Evolutionary conservation across 2,329 filamentous ascomycete genomes (phyloP).

Genomic region (Rutstroemia sp.): DNA sequence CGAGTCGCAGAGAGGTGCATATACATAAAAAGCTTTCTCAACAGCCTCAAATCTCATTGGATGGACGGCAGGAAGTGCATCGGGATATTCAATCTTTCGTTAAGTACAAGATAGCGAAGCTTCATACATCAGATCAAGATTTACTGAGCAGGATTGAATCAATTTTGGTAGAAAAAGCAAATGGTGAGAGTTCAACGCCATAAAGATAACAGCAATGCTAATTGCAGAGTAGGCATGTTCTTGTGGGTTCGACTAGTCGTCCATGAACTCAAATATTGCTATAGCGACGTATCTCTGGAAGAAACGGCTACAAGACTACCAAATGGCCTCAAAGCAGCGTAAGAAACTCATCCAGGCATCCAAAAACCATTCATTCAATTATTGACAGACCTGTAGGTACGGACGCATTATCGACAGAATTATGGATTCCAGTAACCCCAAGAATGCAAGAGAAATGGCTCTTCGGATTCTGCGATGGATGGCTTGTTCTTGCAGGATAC

Average conservation of each 20-base stretch:
- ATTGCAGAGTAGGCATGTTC: constrained; percentile 10
- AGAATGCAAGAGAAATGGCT: no score
- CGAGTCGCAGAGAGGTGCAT: constrained; percentile 10
- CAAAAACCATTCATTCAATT: no score
- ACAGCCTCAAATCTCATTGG: constrained; percentile 6
- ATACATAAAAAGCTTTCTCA: constrained; percentile 7
- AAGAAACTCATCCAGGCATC: not conserved
- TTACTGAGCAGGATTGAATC: constrained; percentile 7
- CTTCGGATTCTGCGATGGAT: no score
- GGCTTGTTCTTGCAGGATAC: no score
- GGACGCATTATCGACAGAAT: no score
- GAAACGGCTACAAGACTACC: constrained; percentile 2
- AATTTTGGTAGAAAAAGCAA: constrained; percentile 9
- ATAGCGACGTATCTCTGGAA: constrained; percentile 9
- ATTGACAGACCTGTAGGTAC: no score
- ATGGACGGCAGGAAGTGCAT: constrained; percentile 7
- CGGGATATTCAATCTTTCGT: constrained; percentile 5
- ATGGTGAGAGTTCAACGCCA: constrained; percentile 4
- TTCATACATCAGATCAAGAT: constrained; percentile 5
- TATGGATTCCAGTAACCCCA: no score
- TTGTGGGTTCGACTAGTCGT: constrained; percentile 13
- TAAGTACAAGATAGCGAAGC: constrained; percentile 6
- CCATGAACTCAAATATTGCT: constrained; percentile 5
- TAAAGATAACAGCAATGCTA: not conserved
- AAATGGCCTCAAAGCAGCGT: constrained; percentile 13